These are phyloP conservation scores for Triangularia verruculosa DNA, from an alignment of 2,329 filamentous ascomycete genomes.

Conservation along the genomic window DNA sequence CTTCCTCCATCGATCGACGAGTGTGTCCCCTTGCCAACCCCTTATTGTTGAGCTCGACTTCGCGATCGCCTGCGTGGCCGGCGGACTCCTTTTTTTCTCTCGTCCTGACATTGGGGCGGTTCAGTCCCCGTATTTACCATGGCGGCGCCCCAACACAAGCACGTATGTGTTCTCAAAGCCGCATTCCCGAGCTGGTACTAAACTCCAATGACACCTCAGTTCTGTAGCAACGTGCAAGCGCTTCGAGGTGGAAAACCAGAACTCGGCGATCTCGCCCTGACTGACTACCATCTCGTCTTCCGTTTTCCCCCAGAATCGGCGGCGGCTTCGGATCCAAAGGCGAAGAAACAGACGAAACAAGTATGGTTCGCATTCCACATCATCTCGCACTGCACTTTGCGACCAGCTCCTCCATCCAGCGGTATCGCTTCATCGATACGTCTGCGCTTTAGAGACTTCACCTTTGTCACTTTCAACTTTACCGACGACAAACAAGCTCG, in stretches of 20 bases:
- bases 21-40: neutral
- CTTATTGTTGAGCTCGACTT: slow-evolving; percentile 5
- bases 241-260: slow-evolving; percentile 30
- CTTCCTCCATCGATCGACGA: neutral
- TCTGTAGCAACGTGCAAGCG: slow-evolving; percentile 28
- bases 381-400: slow-evolving; percentile 75
- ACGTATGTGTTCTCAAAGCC: slow-evolving; percentile 21
- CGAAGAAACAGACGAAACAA: slow-evolving; percentile 48
- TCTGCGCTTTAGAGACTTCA: slow-evolving; percentile 88
- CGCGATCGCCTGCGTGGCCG: neutral
- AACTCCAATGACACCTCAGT: slow-evolving; percentile 17
- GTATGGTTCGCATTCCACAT: slow-evolving; percentile 95
- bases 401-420: slow-evolving; percentile 67
- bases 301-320: slow-evolving; percentile 38
- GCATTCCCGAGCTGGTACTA: slow-evolving; percentile 10
- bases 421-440: slow-evolving; percentile 77
- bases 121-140: slow-evolving; percentile 14
- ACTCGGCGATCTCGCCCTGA: slow-evolving; percentile 29
- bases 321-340: slow-evolving; percentile 18
- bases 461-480: slow-evolving; percentile 89
- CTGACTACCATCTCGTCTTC: slow-evolving; percentile 54
- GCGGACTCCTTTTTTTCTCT: neutral
- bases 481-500: slow-evolving; percentile 68
- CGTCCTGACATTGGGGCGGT: neutral
- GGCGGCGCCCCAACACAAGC: slow-evolving; percentile 28